Evolutionary conservation across 1,139 yeast species (phyloP).

Genomic region (Insectozyma bohioensis): DNA sequence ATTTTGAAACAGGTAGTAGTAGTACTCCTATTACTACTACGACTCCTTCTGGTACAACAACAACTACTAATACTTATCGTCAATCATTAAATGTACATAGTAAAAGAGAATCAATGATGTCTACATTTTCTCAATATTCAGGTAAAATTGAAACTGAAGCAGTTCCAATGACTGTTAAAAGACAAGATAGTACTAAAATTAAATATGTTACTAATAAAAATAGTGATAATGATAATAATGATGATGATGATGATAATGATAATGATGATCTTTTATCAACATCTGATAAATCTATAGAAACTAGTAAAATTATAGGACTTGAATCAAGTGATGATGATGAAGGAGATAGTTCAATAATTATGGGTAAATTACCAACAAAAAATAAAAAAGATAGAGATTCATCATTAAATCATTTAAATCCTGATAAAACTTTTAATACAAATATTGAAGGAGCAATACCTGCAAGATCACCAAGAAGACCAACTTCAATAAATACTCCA

Average conservation of each 20-base stretch:
- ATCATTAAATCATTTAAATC: constrained; percentile 18
- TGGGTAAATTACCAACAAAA: constrained; percentile 20
- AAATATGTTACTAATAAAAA: constrained; percentile 10
- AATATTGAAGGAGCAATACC: constrained; percentile 42
- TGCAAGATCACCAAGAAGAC: constrained; percentile 42
- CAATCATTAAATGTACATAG: constrained; percentile 3
- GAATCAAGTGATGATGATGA: too few species aligned
- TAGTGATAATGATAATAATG: too few species aligned
- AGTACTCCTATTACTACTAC: too few species aligned
- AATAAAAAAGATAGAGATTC: constrained; percentile 1
- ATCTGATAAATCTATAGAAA: constrained; percentile 1
- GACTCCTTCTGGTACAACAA: too few species aligned
- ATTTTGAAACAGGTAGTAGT: too few species aligned
- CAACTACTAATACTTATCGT: too few species aligned
- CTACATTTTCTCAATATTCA: constrained; percentile 31
- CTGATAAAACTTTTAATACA: constrained; percentile 35
- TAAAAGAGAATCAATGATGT: constrained; percentile 26
- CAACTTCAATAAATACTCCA: constrained; percentile 31
- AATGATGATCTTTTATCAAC: neutral
- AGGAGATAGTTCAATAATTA: constrained; percentile 13
- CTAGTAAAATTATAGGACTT: constrained; percentile 2
- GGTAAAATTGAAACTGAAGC: constrained; percentile 23
- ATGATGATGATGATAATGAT: constrained; percentile 5
- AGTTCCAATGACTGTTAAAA: constrained; percentile 22
- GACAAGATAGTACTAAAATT: constrained; percentile 13